Conservation (phyloP, 441 rosid species). For the Gossypium schwendimanii region DNA sequence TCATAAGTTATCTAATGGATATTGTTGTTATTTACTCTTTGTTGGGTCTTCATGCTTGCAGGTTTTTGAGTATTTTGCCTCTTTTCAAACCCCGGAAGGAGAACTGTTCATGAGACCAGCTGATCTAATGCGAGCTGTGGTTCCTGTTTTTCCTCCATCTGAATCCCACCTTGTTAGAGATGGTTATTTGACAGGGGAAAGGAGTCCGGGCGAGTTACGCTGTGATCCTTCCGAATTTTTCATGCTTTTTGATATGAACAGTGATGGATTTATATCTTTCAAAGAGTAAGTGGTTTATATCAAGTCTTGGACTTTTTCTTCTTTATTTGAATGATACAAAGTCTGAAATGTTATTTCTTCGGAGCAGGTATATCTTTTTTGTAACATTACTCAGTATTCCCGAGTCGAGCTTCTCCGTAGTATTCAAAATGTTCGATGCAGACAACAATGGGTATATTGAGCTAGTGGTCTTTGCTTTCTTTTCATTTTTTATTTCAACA, state of each 20-base stretch:
- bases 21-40: background rate
- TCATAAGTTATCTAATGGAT: background rate
- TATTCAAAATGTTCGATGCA: constrained; percentile 87
- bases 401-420: constrained; percentile 72
- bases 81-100: constrained; percentile 42
- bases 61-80: constrained; percentile 92
- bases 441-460: constrained; percentile 57
- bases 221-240: constrained; percentile 75
- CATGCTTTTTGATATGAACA: constrained; percentile 79
- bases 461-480: constrained; percentile 15
- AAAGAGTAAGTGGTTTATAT: constrained; percentile 61
- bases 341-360: constrained; percentile 3
- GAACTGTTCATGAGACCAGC: constrained; percentile 74
- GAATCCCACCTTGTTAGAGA: constrained; percentile 79
- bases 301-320: background rate
- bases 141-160: constrained; percentile 90
- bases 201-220: constrained; percentile 71
- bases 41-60: constrained; percentile 14
- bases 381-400: constrained; percentile 85
- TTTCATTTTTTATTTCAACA: constrained; percentile 8
- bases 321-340: background rate
- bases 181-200: constrained; percentile 82
- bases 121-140: constrained; percentile 85
- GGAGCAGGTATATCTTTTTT: constrained; percentile 80
- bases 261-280: constrained; percentile 79